Conservation (phyloP, 768 basidiomycete genomes). For the Pleurotus pulmonarius region DNA sequence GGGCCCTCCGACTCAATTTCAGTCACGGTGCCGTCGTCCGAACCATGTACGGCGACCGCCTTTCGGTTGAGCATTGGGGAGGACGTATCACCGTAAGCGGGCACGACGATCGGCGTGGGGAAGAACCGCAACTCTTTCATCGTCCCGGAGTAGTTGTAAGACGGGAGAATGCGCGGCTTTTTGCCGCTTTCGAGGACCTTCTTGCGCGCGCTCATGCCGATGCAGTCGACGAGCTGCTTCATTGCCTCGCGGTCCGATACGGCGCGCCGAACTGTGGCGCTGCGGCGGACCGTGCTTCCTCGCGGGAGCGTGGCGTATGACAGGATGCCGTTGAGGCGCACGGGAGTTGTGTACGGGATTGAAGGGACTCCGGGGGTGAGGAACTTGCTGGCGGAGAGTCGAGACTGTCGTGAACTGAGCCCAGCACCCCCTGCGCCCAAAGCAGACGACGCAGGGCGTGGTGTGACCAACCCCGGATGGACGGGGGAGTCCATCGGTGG, state of each 20-base stretch:
- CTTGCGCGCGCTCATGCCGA: constrained; percentile 84
- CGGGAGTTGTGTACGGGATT: constrained; percentile 57
- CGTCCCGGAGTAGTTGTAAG: constrained; percentile 27
- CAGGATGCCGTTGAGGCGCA: constrained; percentile 41
- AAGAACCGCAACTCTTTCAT: constrained; percentile 54
- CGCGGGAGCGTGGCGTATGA: constrained; percentile 53
- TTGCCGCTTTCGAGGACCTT: constrained; percentile 81
- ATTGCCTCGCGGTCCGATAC: constrained; percentile 85
- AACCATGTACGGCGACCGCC: constrained; percentile 19
- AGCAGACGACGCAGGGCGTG: constrained; percentile 11
- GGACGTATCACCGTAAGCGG: constrained; percentile 11
- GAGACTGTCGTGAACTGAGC: constrained; percentile 8
- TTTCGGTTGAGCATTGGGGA: constrained; percentile 16
- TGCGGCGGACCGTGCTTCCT: constrained; percentile 49
- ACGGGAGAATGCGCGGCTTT: constrained; percentile 57
- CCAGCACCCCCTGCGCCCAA: constrained; percentile 1
- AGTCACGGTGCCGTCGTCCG: constrained; percentile 28
- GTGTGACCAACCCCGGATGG: constrained; percentile 17
- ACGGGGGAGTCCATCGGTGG: constrained; percentile 4
- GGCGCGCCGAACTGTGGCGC: constrained; percentile 39
- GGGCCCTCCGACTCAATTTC: constrained; percentile 52
- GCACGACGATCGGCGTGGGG: constrained; percentile 27
- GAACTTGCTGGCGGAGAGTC: constrained; percentile 17
- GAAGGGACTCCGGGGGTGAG: constrained; percentile 21
- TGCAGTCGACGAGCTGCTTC: constrained; percentile 82